These are phyloP conservation scores for Chlorella sp. DNA, from an alignment of 139 green algal species.

Conservation along the genomic window DNA sequence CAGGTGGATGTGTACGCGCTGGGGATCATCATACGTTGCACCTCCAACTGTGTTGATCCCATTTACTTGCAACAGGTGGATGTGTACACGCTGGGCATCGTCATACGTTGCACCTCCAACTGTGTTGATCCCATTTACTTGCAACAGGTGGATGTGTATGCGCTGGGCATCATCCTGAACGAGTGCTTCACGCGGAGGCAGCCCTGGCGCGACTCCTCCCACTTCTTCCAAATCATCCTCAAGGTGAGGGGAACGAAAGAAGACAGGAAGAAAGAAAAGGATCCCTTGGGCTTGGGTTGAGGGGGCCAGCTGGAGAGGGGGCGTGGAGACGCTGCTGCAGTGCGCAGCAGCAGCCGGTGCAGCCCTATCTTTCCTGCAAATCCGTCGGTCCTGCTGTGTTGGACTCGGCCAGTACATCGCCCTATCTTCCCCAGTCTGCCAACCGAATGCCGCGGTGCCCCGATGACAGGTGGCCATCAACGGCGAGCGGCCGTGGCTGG, in stretches of 20 bases:
- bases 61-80: conserved; percentile 22
- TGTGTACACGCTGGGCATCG: conserved; percentile 62
- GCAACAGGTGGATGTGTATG: conserved; percentile 52
- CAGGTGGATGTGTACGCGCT: conserved; percentile 60
- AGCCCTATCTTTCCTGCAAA: too few relatives aligned
- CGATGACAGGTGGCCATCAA: conserved; percentile 58
- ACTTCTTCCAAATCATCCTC: conserved; percentile 72
- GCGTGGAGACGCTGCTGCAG: too few relatives aligned
- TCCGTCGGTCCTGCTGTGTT: too few relatives aligned
- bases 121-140: too few relatives aligned
- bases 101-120: too few relatives aligned
- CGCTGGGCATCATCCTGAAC: conserved; percentile 66
- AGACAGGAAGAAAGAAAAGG: too few relatives aligned
- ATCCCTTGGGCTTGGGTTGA: too few relatives aligned
- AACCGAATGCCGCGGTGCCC: background rate
- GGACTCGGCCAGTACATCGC: too few relatives aligned
- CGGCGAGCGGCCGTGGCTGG: conserved; percentile 56
- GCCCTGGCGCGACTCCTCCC: conserved; percentile 53
- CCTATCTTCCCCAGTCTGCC: too few relatives aligned
- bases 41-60: too few relatives aligned
- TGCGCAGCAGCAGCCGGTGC: too few relatives aligned
- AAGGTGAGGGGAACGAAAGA: conserved; percentile 25
- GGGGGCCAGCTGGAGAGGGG: too few relatives aligned
- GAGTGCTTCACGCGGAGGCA: conserved; percentile 59
- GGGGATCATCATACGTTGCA: conserved; percentile 64